Percentiles rank a stretch among this genome's conserved stretches.
These are phyloP conservation scores for Arabis alpina DNA, from an alignment of 345 rosid genomes.

Conservation along the genomic window DNA sequence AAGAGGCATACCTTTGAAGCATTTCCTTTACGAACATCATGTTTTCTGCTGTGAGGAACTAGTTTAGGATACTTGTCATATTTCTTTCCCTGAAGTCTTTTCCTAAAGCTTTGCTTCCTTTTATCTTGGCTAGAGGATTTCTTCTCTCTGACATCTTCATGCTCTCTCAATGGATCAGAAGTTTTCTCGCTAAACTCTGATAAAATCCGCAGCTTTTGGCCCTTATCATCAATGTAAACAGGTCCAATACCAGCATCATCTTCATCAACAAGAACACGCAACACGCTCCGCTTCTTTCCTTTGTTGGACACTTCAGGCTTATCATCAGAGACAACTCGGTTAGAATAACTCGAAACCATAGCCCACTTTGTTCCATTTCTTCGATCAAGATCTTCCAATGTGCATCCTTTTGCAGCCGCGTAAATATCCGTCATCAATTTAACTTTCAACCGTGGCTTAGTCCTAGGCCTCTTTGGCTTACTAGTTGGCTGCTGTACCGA, in stretches of 20 bases:
- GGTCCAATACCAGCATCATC: slow-evolving; percentile 64
- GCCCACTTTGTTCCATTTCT: slow-evolving; percentile 47
- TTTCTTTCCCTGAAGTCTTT: slow-evolving; percentile 50
- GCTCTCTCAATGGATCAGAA: slow-evolving; percentile 29
- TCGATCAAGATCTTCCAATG: slow-evolving; percentile 45
- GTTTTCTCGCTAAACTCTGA: slow-evolving; percentile 54
- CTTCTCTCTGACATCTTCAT: slow-evolving; percentile 32
- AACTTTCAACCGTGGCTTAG: slow-evolving; percentile 67
- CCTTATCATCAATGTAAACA: slow-evolving; percentile 86
- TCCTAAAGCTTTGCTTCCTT: slow-evolving; percentile 57
- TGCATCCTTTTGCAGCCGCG: slow-evolving; percentile 60
- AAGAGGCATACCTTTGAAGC: slow-evolving; percentile 61
- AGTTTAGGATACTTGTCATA: slow-evolving; percentile 57
- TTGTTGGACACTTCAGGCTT: slow-evolving; percentile 42
- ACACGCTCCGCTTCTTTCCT: slow-evolving; percentile 53
- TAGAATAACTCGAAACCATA: slow-evolving; percentile 50
- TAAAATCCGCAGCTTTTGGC: slow-evolving; percentile 84
- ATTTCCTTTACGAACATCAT: slow-evolving; percentile 49
- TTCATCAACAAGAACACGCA: slow-evolving; percentile 43
- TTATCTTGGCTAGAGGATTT: slow-evolving; percentile 45
- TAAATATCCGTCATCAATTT: slow-evolving; percentile 82
- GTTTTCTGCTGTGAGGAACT: slow-evolving; percentile 58
- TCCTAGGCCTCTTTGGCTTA: slow-evolving; percentile 64
- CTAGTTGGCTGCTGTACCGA: slow-evolving; percentile 58
- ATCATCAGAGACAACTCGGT: slow-evolving; percentile 46